Base-by-base conservation (phyloP, 352 stramenopile species). In the Phytophthora idaei region DNA sequence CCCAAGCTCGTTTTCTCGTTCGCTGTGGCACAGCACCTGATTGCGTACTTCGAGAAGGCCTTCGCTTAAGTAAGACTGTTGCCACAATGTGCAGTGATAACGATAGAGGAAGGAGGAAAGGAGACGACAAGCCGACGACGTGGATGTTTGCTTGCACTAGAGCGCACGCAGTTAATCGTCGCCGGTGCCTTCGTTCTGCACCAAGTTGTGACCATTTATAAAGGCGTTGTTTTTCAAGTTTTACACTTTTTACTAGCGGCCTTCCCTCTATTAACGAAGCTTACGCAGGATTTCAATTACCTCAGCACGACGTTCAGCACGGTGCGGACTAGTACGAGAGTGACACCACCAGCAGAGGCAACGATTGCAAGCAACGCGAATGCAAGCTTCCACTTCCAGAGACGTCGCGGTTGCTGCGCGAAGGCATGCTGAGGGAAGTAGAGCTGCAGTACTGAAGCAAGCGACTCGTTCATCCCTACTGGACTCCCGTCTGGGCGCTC, bases 1-100 rank as follows among this genome's bases (percentile, higher is more conserved):
- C 95, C 95, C 12, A 98, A 98, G 82, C 90, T 98, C 55, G 87
- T 98, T 47, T 98, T 98, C 81, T 98, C 93, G 32, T 98, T 98
- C 78, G 96, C 94, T 0, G 87, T 98, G 55, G 95, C 95, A 57
- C 95, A 98, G 74, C 92, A 97, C 67, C 76, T 98, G 27, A 98
- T 98, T 69, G 90, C 81, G 50, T 92, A 97, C 82, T 98, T 98
- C 54, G 92, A 98, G 71, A 94, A 94, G 76, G 69, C 76, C 15
- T 93, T 94, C 44, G 71, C 58, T 7, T 74, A 67, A 71, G 55
- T 68, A 66, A 31, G 29, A 34, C 45, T 36, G 21, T 21, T 21
- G 21, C 21, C 21, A 21, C 21, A 21, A 21, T 21, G 25, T 11
- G 27, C 17, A 45, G 41, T 17, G 21, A 64, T 67, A 63, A 21